Evolutionary conservation across 2,329 filamentous ascomycete species (phyloP).

Genomic region (Calonectria hawksworthii): DNA sequence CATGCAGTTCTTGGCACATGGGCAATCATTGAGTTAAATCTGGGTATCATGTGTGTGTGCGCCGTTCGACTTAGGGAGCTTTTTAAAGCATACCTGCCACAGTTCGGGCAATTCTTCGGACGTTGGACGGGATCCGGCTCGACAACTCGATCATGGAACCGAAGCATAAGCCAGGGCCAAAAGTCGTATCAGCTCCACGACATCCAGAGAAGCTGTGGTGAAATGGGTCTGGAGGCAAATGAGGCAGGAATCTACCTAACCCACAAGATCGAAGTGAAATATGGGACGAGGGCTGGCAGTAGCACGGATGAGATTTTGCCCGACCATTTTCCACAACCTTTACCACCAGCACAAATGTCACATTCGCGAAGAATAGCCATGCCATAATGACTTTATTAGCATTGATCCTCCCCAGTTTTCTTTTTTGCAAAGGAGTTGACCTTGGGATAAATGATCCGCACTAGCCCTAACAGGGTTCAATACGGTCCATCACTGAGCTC

Average conservation of each 20-base stretch:
- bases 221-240: not conserved
- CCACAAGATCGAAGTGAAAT: not conserved
- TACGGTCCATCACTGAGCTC: too few relatives aligned
- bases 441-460: too few relatives aligned
- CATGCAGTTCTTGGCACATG: slow-evolving; percentile 47
- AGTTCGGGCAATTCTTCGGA: not conserved
- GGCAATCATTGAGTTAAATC: slow-evolving; percentile 54
- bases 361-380: too few relatives aligned
- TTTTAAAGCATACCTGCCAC: slow-evolving; percentile 15
- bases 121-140: not conserved
- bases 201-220: not conserved
- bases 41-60: slow-evolving; percentile 55
- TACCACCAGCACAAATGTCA: too few relatives aligned
- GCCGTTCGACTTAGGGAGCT: slow-evolving; percentile 46
- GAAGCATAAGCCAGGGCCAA: not conserved
- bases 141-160: not conserved
- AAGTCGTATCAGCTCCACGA: not conserved
- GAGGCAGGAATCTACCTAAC: not conserved
- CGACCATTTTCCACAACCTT: too few relatives aligned
- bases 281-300: not conserved
- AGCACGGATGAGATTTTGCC: not conserved
- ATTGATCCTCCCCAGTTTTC: too few relatives aligned
- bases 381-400: too few relatives aligned
- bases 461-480: too few relatives aligned
- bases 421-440: too few relatives aligned